phyloP scores from a whole-genome alignment of 2,329 filamentous ascomycete species.

The Penicillium hesseltinei region DNA sequence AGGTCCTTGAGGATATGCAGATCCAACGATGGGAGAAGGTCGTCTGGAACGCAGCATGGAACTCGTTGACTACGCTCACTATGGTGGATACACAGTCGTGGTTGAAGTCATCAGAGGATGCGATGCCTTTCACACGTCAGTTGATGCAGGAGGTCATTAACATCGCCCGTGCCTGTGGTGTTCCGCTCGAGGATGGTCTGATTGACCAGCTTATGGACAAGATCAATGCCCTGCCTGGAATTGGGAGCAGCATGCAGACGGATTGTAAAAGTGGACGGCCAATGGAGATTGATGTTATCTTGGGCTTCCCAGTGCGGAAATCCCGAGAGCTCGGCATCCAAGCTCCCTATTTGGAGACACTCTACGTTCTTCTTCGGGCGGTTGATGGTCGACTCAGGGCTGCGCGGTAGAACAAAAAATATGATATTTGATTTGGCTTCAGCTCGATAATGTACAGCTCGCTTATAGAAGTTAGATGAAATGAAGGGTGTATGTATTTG shows the following conservation, averaged over 20 bases:
- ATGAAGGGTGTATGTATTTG: background rate
- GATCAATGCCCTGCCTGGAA: slow-evolving; percentile 40
- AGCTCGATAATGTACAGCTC: background rate
- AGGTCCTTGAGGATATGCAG: slow-evolving; percentile 38
- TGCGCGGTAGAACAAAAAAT: slow-evolving; percentile 4
- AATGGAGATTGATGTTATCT: slow-evolving; percentile 50
- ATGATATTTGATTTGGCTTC: background rate
- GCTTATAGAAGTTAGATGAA: background rate
- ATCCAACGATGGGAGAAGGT: slow-evolving; percentile 43
- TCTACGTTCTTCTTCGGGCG: slow-evolving; percentile 36
- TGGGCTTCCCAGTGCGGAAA: slow-evolving; percentile 44
- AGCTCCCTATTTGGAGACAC: slow-evolving; percentile 42
- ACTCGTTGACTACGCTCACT: slow-evolving; percentile 45
- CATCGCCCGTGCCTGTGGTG: slow-evolving; percentile 40
- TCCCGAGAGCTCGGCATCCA: slow-evolving; percentile 40
- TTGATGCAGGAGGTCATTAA: slow-evolving; percentile 48
- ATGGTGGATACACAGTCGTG: slow-evolving; percentile 44
- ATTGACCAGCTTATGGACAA: slow-evolving; percentile 40
- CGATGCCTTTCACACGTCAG: slow-evolving; percentile 37
- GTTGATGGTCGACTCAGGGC: slow-evolving; percentile 25
- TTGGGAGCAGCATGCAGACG: slow-evolving; percentile 48
- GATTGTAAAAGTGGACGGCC: slow-evolving; percentile 43
- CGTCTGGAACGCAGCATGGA: slow-evolving; percentile 46
- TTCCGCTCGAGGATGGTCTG: slow-evolving; percentile 38
- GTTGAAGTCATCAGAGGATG: slow-evolving; percentile 42